Evolutionary conservation across 2,329 filamentous ascomycete genomes (phyloP), one percentile per base, ranked within the genome.

Genomic region (Penicillium sp.): DNA sequence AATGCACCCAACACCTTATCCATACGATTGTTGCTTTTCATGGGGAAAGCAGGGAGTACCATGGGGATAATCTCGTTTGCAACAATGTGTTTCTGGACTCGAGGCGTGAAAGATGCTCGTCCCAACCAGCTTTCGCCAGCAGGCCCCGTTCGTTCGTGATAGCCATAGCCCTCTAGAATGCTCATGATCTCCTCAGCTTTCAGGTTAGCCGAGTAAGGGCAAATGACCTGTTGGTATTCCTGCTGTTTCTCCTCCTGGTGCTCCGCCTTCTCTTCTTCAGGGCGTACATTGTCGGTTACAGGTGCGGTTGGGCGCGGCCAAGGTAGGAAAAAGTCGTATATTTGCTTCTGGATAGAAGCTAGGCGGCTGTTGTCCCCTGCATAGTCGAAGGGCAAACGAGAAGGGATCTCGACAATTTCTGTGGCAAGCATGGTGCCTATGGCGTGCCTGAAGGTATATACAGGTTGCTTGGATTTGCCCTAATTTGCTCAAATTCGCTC

Each of bases 1-100:
- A 77, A 61, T 0, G 56, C 59, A 2, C 75, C 68, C 16, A 69
- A 55, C 5, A 71, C 69, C 56, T 73, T 73, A 47, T 71, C 67
- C 14, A 60, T 56, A 8, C 54, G 38, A 51, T 69, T 69, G 9
- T 66, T 65, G 2, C 66, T 68, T 14, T 69, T 69, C 48, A 68
- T 68, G 1, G 67, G 67, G 16, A 68, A 69, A 11, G 67, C 67
- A 1, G 67, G 67, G 8, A 69, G 52, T 7, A 68, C 65, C 66
- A 68, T 68, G n/a, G 63, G 64, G 40, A 68, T 65, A 0, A 65
- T 61, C 45, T 66, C 62, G 26, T 63, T 43, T 24, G 49, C 49
- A 43, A 51, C 23, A 11, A 51, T 51, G 14, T 43, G 49, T 30
- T 51, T 51, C 35, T 51, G 49, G 11, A 51, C 35, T 42, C 49